These are phyloP conservation scores for Boletus sensibilis DNA, from an alignment of 768 basidiomycete genomes.

Conservation along the genomic window DNA sequence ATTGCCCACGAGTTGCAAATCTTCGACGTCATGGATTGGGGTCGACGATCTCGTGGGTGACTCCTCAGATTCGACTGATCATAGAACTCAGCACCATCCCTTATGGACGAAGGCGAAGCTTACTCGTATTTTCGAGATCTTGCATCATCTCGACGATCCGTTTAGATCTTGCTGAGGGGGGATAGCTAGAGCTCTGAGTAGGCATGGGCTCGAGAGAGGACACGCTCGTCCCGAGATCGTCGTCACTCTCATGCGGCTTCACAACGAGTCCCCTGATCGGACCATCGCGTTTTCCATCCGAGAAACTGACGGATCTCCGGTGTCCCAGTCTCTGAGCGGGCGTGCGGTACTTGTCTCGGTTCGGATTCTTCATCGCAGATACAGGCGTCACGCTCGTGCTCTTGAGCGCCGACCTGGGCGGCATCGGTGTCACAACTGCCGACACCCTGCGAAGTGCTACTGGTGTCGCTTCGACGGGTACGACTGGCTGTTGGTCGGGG, in stretches of 20 bases:
- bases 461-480: constrained; percentile 20
- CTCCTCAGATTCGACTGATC: constrained; percentile 39
- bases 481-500: background rate
- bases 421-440: constrained; percentile 27
- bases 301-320: constrained; percentile 93
- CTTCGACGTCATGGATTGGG: constrained; percentile 44
- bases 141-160: constrained; percentile 81
- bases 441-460: constrained; percentile 16
- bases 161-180: constrained; percentile 69
- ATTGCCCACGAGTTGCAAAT: constrained; percentile 45
- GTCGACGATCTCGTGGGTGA: constrained; percentile 57
- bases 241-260: constrained; percentile 40
- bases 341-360: constrained; percentile 49
- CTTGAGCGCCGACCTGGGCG: constrained; percentile 43
- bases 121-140: constrained; percentile 68
- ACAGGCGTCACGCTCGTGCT: constrained; percentile 50
- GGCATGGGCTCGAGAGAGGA: constrained; percentile 18
- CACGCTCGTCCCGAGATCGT: constrained; percentile 28
- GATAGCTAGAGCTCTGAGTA: constrained; percentile 29
- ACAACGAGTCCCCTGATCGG: constrained; percentile 68
- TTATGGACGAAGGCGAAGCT: constrained; percentile 34
- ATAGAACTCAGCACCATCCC: constrained; percentile 1
- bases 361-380: constrained; percentile 57
- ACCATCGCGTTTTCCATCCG: constrained; percentile 87
- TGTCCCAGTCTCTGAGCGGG: constrained; percentile 51